A percentile compares a stretch with the other conserved stretches of the same genome.
Evolutionary conservation across 108 stramenopile species (phyloP).

Genomic region (Fragilariopsis cylindrus): DNA sequence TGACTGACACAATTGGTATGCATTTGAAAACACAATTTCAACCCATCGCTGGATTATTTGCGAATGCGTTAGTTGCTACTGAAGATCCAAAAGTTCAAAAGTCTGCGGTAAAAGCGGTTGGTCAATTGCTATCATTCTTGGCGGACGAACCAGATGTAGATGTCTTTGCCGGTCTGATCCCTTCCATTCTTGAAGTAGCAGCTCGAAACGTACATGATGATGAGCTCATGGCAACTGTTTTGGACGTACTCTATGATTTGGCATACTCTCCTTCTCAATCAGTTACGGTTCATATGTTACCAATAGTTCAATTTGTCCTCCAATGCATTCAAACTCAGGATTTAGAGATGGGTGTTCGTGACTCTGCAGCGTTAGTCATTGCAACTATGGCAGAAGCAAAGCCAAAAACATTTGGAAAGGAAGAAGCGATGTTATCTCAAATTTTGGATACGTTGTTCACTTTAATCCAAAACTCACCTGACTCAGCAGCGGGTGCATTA

Average conservation of each 20-base stretch:
- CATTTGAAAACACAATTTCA: slow-evolving; percentile 80
- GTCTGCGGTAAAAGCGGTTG: slow-evolving; percentile 80
- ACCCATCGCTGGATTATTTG: slow-evolving; percentile 74
- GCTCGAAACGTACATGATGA: slow-evolving; percentile 71
- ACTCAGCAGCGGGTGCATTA: slow-evolving; percentile 91
- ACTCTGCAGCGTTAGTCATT: slow-evolving; percentile 89
- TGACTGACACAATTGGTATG: slow-evolving; percentile 91
- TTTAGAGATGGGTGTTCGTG: slow-evolving; percentile 84
- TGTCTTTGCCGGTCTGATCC: slow-evolving; percentile 71
- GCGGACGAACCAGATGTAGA: slow-evolving; percentile 77
- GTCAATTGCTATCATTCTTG: slow-evolving; percentile 73
- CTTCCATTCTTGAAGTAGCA: slow-evolving; percentile 79
- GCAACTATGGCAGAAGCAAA: slow-evolving; percentile 92
- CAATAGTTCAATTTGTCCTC: slow-evolving; percentile 70
- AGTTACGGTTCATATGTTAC: slow-evolving; percentile 54
- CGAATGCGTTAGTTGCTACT: slow-evolving; percentile 61
- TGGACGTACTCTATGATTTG: slow-evolving; percentile 91
- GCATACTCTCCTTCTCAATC: slow-evolving; percentile 63
- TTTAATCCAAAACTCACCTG: slow-evolving; percentile 86
- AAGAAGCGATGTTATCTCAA: slow-evolving; percentile 56
- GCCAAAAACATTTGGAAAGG: slow-evolving; percentile 91
- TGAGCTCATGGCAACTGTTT: slow-evolving; percentile 72
- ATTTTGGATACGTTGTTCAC: slow-evolving; percentile 84
- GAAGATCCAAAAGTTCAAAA: slow-evolving; percentile 70
- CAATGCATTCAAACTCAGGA: slow-evolving; percentile 55